Base-by-base conservation (phyloP, 2,329 filamentous ascomycete genomes). In the Arthrocladium fulminans region DNA sequence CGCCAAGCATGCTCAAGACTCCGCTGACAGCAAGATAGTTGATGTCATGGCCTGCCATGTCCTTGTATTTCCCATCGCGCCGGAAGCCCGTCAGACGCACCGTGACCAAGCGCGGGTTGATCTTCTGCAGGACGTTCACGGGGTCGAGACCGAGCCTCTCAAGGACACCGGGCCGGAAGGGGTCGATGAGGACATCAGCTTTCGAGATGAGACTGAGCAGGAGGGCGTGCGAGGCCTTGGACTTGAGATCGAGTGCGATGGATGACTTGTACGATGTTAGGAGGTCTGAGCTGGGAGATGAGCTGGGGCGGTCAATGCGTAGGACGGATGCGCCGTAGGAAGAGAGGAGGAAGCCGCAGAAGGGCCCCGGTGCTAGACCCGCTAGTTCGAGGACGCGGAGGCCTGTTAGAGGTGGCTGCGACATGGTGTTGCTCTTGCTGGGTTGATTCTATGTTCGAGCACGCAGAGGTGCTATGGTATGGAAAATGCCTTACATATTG, bases 41-140 rank as follows among this genome's bases (percentile, higher is more conserved):
- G 65, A 96, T 95, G 64, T 96, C 89, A 63, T 96, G 89, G 38
- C 89, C 89, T 0, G 89, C 88, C 89, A 95, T 96, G 60, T 76
- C 69, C 41, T 77, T 79, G 67, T 95, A 97, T 59, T 80, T 83
- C 0, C 89, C 90, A 67, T 94, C 87, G 32, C 89, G 75, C 10
- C 90, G 76, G 66, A 96, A 97, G 0, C 90, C 90, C 2, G 88
- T 92, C 77, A 97, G 84, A 34, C 90, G 82, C 6, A 79, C 88
- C 49, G 94, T 81, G 47, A 97, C 80, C 2, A 97, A 70, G 0
- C 82, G 73, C 9, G 83, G 84, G 65, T 96, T 95, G 15, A 77
- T 62, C 20, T 67, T 70, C 22, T 22, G 27, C 6, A 96, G 73
- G 1, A 77, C 76, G 0, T 77, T 74, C 6, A 73, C 66, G 0